Evolutionary conservation across 1,284 basidiomycete species (phyloP).

Genomic region (Papiliotrema fonsecae): DNA sequence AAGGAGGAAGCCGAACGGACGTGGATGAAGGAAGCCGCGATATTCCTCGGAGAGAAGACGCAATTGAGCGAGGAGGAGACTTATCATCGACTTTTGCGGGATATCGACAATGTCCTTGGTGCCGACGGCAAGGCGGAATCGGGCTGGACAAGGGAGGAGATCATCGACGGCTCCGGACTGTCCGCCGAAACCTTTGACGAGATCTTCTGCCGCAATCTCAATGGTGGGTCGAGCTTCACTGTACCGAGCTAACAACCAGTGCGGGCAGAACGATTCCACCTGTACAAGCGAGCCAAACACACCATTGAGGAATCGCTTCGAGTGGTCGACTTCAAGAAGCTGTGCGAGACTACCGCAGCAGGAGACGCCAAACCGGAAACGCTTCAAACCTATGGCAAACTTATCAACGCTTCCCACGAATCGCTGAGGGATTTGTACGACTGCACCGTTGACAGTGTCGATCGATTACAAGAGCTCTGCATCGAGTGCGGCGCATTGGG

Average conservation of each 20-base stretch:
- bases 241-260: slow-evolving; percentile 52
- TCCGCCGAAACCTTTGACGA: slow-evolving; percentile 56
- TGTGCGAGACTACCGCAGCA: slow-evolving; percentile 50
- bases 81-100: slow-evolving; percentile 12
- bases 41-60: slow-evolving; percentile 48
- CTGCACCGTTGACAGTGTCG: slow-evolving; percentile 72
- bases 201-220: slow-evolving; percentile 65
- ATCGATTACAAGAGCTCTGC: slow-evolving; percentile 60
- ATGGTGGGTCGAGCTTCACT: slow-evolving; percentile 54
- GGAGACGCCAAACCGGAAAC: slow-evolving; percentile 14
- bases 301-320: slow-evolving; percentile 71
- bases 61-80: slow-evolving; percentile 35
- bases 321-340: slow-evolving; percentile 65
- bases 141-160: slow-evolving; percentile 56
- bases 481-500: slow-evolving; percentile 68
- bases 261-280: slow-evolving; percentile 68
- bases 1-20: slow-evolving; percentile 15
- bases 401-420: slow-evolving; percentile 74
- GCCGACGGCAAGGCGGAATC: slow-evolving; percentile 25
- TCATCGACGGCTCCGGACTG: slow-evolving; percentile 64
- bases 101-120: slow-evolving; percentile 16
- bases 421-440: slow-evolving; percentile 66
- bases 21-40: slow-evolving; percentile 48
- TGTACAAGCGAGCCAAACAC: slow-evolving; percentile 72
- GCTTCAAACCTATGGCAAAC: slow-evolving; percentile 54